A percentile compares a stretch with the other conserved stretches of the same genome.
phyloP scores from a whole-genome alignment of 176 grass and related monocot genomes.

The Leersia perrieri region DNA sequence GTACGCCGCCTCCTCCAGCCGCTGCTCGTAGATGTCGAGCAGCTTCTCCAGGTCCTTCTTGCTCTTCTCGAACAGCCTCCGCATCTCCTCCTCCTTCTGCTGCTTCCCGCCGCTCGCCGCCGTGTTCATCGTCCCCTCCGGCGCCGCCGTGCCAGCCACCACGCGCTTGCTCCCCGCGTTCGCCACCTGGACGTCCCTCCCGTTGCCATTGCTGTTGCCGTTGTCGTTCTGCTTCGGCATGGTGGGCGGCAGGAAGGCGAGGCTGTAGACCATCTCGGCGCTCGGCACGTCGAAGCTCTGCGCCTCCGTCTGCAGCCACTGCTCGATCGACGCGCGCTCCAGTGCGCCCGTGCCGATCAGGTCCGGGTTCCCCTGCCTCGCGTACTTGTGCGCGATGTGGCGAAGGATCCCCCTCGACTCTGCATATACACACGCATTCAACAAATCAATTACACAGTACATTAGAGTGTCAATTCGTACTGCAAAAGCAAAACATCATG shows the following conservation, averaged over 20 bases:
- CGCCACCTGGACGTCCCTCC: background rate
- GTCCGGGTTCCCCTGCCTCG: slow-evolving; percentile 59
- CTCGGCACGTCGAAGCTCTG: slow-evolving; percentile 84
- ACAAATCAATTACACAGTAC: too few species aligned
- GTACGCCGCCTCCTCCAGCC: slow-evolving; percentile 58
- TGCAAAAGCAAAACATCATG: too few species aligned
- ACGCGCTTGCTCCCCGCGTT: slow-evolving; percentile 20
- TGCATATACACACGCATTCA: background rate
- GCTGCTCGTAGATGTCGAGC: slow-evolving; percentile 84
- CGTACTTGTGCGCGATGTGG: slow-evolving; percentile 73
- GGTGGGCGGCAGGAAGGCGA: slow-evolving; percentile 41
- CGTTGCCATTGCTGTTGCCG: background rate
- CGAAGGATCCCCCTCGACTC: slow-evolving; percentile 83
- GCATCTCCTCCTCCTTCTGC: slow-evolving; percentile 46
- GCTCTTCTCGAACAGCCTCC: slow-evolving; percentile 46
- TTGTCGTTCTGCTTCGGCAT: slow-evolving; percentile 16
- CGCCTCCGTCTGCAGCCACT: slow-evolving; percentile 95
- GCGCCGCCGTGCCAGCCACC: background rate
- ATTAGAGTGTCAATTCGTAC: too few species aligned
- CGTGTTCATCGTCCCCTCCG: background rate
- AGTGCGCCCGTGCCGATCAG: slow-evolving; percentile 74
- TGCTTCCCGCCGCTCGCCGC: background rate
- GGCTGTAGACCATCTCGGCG: slow-evolving; percentile 81
- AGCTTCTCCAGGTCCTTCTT: slow-evolving; percentile 70
- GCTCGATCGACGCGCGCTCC: slow-evolving; percentile 88